Percentiles rank a stretch among this genome's conserved stretches.
These are phyloP conservation scores for Andrographis paniculata DNA, from an alignment of 305 asterid species.

Conservation along the genomic window DNA sequence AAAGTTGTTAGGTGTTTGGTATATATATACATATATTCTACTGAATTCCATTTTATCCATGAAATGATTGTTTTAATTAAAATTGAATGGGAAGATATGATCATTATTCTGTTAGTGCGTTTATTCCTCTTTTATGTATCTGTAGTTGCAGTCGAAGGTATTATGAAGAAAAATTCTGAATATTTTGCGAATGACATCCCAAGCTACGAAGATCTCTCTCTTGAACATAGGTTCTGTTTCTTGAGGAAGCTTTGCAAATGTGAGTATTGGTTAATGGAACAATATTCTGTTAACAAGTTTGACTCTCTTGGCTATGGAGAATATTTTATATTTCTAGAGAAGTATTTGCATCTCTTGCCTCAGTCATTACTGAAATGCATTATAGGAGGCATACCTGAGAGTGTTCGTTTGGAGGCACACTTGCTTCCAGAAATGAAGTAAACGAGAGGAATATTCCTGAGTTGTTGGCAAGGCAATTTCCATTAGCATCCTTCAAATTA, in stretches of 20 bases:
- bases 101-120: not conserved
- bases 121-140: conserved; percentile 18
- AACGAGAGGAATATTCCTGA: conserved; percentile 40
- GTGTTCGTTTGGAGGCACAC: conserved; percentile 51
- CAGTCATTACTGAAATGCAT: conserved; percentile 40
- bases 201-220: conserved; percentile 22
- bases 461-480: conserved; percentile 70
- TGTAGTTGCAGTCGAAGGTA: conserved; percentile 54
- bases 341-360: conserved; percentile 48
- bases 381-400: conserved; percentile 32
- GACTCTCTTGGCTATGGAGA: conserved; percentile 83
- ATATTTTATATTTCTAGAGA: conserved; percentile 58
- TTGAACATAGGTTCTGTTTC: conserved; percentile 33
- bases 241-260: conserved; percentile 62
- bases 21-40: not conserved
- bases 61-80: not conserved
- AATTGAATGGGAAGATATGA: not conserved
- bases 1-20: not conserved
- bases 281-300: conserved; percentile 44
- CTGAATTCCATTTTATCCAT: not conserved
- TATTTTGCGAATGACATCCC: conserved; percentile 45
- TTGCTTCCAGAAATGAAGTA: conserved; percentile 50
- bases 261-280: conserved; percentile 60
- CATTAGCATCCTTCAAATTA: conserved; percentile 59
- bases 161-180: conserved; percentile 44